Evolutionary conservation across 345 rosid species (phyloP).

Genomic region (Atalantia buxifolia): DNA sequence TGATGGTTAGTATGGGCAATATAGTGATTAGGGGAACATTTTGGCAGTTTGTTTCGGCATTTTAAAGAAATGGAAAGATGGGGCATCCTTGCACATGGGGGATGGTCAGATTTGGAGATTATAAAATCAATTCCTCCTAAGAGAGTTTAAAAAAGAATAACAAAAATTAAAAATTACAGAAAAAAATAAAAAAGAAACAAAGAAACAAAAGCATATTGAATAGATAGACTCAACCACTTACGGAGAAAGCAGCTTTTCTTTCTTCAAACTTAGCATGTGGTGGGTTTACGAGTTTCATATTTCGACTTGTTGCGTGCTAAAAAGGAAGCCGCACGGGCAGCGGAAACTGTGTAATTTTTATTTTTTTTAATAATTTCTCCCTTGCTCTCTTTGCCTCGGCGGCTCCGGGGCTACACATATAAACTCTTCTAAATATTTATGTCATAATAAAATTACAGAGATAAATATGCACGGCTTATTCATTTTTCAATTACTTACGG

Average conservation of each 20-base stretch:
- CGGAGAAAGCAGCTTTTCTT: background rate
- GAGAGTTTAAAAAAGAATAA: background rate
- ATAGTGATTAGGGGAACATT: slow-evolving; percentile 18
- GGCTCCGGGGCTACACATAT: background rate
- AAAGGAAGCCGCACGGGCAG: slow-evolving; percentile 17
- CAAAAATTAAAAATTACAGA: no score
- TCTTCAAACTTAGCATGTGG: slow-evolving; percentile 28
- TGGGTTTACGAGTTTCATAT: slow-evolving; percentile 14
- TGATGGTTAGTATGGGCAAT: background rate
- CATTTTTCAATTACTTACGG: no score
- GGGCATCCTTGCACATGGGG: slow-evolving; percentile 57
- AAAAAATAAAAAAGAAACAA: no score
- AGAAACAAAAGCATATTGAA: slow-evolving; percentile 28
- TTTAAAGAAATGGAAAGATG: slow-evolving; percentile 15
- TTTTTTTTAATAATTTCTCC: no score
- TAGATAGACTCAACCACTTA: slow-evolving; percentile 25
- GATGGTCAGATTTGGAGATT: slow-evolving; percentile 24
- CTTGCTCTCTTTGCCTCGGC: background rate
- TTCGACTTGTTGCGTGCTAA: slow-evolving; percentile 18
- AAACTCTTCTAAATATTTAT: background rate
- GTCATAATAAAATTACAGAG: background rate
- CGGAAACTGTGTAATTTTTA: background rate
- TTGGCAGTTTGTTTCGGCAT: slow-evolving; percentile 30
- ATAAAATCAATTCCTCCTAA: slow-evolving; percentile 16
- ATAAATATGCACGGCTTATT: background rate